A percentile compares a stretch with the other conserved stretches of the same genome.
Evolutionary conservation across 257 asterid species (phyloP).

Genomic region (Fraxinus anomala): DNA sequence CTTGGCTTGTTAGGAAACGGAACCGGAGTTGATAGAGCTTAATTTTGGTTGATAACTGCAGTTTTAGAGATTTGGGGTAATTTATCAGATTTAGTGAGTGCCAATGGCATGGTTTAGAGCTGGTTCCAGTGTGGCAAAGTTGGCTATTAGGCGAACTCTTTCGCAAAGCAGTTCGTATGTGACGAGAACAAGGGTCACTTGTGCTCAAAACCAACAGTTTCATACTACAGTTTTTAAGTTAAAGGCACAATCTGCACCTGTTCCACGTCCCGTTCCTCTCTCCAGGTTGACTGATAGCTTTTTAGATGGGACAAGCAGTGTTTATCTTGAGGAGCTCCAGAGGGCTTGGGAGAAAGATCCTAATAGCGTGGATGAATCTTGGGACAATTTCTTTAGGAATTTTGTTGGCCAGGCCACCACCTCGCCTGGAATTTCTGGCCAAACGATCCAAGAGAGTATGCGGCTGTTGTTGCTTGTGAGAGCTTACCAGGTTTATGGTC

Average conservation of each 20-base stretch:
- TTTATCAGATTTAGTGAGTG: conserved; percentile 27
- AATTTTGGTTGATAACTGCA: conserved; percentile 26
- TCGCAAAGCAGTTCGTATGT: conserved; percentile 48
- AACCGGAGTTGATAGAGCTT: conserved; percentile 24
- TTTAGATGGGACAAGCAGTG: conserved; percentile 95
- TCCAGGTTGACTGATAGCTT: conserved; percentile 93
- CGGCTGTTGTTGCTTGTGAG: conserved; percentile 83
- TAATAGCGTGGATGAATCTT: conserved; percentile 87
- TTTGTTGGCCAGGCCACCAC: conserved; percentile 90
- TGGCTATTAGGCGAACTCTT: conserved; percentile 69
- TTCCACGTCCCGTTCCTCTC: conserved; percentile 86
- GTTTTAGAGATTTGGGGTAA: conserved; percentile 11
- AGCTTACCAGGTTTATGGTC: conserved; percentile 97
- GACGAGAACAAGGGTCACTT: conserved; percentile 42
- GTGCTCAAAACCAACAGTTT: conserved; percentile 49
- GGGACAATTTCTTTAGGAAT: conserved; percentile 95
- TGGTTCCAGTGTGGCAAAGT: conserved; percentile 76
- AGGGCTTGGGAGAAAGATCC: conserved; percentile 99
- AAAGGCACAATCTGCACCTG: conserved; percentile 82
- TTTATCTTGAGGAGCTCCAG: conserved; percentile 96
- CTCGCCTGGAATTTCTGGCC: conserved; percentile 96
- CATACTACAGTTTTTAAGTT: conserved; percentile 62
- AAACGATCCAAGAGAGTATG: conserved; percentile 98
- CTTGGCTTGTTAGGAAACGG: conserved; percentile 30
- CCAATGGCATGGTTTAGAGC: conserved; percentile 86